Evolutionary conservation across 140 eudicot species (phyloP), one percentile per base, ranked within the genome.

Genomic region (Senecio squalidus): DNA sequence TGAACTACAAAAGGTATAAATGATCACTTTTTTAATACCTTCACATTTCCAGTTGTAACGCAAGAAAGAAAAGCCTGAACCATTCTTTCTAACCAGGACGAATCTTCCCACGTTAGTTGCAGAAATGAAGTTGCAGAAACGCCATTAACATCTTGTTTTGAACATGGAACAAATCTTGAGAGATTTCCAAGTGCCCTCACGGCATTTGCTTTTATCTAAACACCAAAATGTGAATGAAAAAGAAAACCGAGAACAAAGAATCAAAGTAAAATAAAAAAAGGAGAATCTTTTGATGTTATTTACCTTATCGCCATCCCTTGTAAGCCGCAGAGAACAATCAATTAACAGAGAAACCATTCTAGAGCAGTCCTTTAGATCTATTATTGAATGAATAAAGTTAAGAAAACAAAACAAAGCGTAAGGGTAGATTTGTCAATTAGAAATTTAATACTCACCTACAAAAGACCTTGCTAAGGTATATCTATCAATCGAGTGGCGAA

Each of bases 1-100:
- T 16, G 20, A 40, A 70, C 16, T 11, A 25, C 15, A 66, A 63
- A 36, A 17, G n/a, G 5, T 33, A 21, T 46, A 22, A 5, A 18
- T 17, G n/a, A n/a, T n/a, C n/a, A n/a, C n/a, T n/a, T n/a, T n/a
- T n/a, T n/a, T n/a, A 44, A n/a, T 64, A 86, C 98, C 99, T 93
- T 93, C 46, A 93, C 99, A 15, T 88, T 93, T 62, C 99, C 99
- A 34, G 95, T 88, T 34, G 92, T 68, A 62, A 85, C 94, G 70
- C 96, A 93, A 68, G 99, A 93, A 45, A 93, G 87, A 82, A 93
- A 85, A 50, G 94, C 85, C 68, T 88, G 89, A 61, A 93, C 99
- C 91, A 88, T 84, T 64, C 68, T 77, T 62, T 75, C 95, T 46
- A 93, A 57, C 89, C 85, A 74, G 49, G 47, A 38, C 6, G 76